phyloP scores from a whole-genome alignment of 257 asterid genomes.

The Cordia subcordata region DNA sequence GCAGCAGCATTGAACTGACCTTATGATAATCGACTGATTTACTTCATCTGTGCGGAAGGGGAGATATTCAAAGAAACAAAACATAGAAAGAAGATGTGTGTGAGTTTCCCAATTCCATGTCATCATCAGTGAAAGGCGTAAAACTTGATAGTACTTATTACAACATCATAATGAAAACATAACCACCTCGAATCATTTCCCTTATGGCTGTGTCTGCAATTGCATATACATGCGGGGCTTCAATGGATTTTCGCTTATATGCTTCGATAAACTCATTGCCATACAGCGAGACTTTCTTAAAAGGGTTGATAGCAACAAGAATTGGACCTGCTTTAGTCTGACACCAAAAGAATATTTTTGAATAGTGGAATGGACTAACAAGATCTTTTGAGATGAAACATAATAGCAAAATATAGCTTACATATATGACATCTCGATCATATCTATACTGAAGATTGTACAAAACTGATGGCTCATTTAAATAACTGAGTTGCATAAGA shows the following conservation, averaged over 20 bases:
- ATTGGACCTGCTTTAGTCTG: constrained; percentile 99
- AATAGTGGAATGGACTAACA: constrained; percentile 13
- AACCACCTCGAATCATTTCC: constrained; percentile 93
- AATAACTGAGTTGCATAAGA: constrained; percentile 94
- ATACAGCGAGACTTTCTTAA: constrained; percentile 76
- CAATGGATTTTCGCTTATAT: constrained; percentile 67
- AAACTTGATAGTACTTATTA: constrained; percentile 8
- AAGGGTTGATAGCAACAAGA: constrained; percentile 92
- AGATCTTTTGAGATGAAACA: constrained; percentile 11
- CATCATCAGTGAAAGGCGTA: too few species aligned
- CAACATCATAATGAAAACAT: constrained; percentile 13
- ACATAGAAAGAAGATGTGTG: constrained; percentile 21
- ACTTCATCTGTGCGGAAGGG: constrained; percentile 81
- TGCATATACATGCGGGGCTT: constrained; percentile 90
- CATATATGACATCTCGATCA: constrained; percentile 75
- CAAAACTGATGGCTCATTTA: constrained; percentile 93
- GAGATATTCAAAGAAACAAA: constrained; percentile 13
- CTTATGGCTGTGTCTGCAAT: constrained; percentile 92
- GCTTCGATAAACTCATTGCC: constrained; percentile 75
- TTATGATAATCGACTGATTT: constrained; percentile 93
- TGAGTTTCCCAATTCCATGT: constrained; percentile 2
- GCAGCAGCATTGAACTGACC: constrained; percentile 44
- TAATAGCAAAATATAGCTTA: constrained; percentile 34
- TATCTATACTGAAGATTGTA: constrained; percentile 93
- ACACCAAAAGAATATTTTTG: constrained; percentile 19